These are phyloP conservation scores for Cercospora nicotianae DNA, from an alignment of 2,329 filamentous ascomycete species.

Conservation along the genomic window DNA sequence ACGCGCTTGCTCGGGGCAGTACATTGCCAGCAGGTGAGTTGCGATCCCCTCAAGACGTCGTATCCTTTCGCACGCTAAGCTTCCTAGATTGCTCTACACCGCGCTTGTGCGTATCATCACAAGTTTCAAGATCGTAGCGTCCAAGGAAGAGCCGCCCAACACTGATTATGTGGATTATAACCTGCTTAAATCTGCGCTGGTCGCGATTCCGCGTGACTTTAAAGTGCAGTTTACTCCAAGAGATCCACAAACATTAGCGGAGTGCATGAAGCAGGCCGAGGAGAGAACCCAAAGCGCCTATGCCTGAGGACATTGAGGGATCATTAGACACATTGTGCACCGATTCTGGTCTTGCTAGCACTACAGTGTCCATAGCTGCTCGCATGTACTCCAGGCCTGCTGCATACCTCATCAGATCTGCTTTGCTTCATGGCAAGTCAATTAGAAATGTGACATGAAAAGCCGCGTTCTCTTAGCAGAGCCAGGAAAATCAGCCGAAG, in stretches of 20 bases:
- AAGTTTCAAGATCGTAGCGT: conserved; percentile 53
- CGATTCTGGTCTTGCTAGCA: neutral
- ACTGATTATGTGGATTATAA: conserved; percentile 65
- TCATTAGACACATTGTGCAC: neutral
- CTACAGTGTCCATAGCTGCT: neutral
- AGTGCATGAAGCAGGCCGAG: conserved; percentile 48
- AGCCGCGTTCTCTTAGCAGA: neutral
- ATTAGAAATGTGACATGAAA: neutral
- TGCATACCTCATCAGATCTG: neutral
- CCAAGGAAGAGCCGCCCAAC: conserved; percentile 54
- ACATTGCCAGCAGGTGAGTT: conserved; percentile 47
- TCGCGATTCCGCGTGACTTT: conserved; percentile 61
- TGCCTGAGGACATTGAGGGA: neutral
- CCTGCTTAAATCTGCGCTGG: conserved; percentile 59
- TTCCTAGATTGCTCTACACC: conserved; percentile 48
- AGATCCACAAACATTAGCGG: conserved; percentile 42
- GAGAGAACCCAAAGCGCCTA: conserved; percentile 41
- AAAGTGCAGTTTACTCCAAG: conserved; percentile 58
- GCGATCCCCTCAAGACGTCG: neutral
- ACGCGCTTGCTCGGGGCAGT: conserved; percentile 54
- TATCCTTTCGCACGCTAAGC: neutral
- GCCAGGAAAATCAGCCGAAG: neutral
- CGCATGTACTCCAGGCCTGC: neutral
- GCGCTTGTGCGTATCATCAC: conserved; percentile 53
- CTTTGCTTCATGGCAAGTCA: neutral